phyloP scores from a whole-genome alignment of 371 early-diverging fungal genomes.

The Ordospora pajunii region DNA sequence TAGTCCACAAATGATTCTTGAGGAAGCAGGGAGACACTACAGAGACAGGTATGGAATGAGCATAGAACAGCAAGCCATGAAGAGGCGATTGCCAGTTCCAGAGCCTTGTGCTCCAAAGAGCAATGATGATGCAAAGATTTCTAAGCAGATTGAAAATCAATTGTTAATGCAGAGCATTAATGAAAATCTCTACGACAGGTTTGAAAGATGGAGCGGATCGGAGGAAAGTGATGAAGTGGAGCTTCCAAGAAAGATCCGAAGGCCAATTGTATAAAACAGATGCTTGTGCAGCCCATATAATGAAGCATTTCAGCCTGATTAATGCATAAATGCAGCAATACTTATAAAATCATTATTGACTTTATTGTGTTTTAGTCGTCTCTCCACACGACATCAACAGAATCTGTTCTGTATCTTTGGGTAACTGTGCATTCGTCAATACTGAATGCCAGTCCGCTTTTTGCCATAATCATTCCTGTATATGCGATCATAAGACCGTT shows the following conservation, averaged over 20 bases:
- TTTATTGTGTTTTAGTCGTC: slow-evolving; percentile 3
- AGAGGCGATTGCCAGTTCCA: not conserved
- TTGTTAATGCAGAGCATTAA: too few relatives aligned
- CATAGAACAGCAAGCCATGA: too few relatives aligned
- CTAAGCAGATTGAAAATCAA: too few relatives aligned
- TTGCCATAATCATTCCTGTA: slow-evolving; percentile 67
- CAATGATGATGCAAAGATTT: not conserved
- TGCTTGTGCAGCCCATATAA: not conserved
- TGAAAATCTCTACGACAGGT: slow-evolving; percentile 18
- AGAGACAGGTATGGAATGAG: not conserved
- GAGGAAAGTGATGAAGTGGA: not conserved
- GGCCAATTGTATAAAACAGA: not conserved
- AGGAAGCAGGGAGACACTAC: not conserved
- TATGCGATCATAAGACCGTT: slow-evolving; percentile 99
- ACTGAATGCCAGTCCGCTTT: slow-evolving; percentile 63
- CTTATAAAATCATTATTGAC: not conserved
- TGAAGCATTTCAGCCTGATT: not conserved
- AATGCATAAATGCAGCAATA: not conserved
- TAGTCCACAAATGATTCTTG: not conserved
- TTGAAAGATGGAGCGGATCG: not conserved
- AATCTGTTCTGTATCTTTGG: slow-evolving; percentile 80
- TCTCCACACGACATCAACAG: slow-evolving; percentile 78
- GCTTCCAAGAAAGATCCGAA: not conserved
- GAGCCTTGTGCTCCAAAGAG: not conserved
- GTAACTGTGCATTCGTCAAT: slow-evolving; percentile 78